phyloP scores from a whole-genome alignment of 768 basidiomycete genomes.

The Boletus vinaceobasis region DNA sequence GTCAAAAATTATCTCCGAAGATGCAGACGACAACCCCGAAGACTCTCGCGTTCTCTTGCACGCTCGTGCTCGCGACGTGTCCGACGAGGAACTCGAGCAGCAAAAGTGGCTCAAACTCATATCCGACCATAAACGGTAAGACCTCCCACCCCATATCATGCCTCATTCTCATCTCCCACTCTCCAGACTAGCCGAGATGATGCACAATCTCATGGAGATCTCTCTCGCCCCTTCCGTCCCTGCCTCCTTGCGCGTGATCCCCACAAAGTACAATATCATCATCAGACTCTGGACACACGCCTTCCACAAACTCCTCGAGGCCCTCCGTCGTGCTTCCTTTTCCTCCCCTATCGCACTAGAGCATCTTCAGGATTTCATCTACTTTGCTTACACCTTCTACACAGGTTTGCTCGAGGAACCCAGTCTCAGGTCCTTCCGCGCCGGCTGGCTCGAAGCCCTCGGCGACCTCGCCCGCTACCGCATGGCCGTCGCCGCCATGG shows the following conservation, averaged over 20 bases:
- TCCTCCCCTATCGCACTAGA: slow-evolving; percentile 68
- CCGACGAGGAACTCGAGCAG: slow-evolving; percentile 59
- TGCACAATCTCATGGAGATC: slow-evolving; percentile 83
- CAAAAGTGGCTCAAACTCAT: slow-evolving; percentile 75
- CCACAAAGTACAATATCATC: slow-evolving; percentile 94
- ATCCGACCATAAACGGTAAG: slow-evolving; percentile 81
- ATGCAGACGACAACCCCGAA: slow-evolving; percentile 51
- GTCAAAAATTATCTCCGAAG: slow-evolving; percentile 62
- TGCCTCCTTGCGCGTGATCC: slow-evolving; percentile 82
- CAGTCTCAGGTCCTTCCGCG: slow-evolving; percentile 62
- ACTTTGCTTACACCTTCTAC: slow-evolving; percentile 94
- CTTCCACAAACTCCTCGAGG: slow-evolving; percentile 88
- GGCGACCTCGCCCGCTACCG: slow-evolving; percentile 94
- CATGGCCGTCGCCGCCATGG: slow-evolving; percentile 92
- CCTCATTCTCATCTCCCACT: slow-evolving; percentile 1
- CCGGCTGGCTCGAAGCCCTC: slow-evolving; percentile 93
- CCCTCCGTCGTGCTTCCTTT: slow-evolving; percentile 81
- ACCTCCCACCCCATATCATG: slow-evolving; percentile 9
- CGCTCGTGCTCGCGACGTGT: slow-evolving; percentile 29
- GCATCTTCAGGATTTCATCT: slow-evolving; percentile 90
- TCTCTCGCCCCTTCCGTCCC: slow-evolving; percentile 86
- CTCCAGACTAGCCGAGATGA: slow-evolving; percentile 82
- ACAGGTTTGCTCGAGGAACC: slow-evolving; percentile 84
- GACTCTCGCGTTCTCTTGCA: slow-evolving; percentile 37
- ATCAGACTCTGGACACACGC: slow-evolving; percentile 88